Evolutionary conservation across 1,284 basidiomycete genomes (phyloP).

Genomic region (Cryptococcus deneoformans): DNA sequence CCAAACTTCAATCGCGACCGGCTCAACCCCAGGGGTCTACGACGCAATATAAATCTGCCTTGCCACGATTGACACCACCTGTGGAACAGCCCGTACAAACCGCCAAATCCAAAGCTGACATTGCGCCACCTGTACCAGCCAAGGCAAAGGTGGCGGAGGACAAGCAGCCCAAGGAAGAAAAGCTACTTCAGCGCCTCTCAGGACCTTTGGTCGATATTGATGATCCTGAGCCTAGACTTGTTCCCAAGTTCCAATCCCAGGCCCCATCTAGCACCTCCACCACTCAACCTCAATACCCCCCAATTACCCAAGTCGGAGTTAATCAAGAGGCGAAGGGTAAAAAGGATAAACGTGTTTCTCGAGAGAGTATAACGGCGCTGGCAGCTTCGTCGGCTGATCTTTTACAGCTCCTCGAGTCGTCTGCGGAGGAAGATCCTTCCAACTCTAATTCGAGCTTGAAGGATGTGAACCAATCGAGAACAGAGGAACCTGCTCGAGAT

Average conservation of each 20-base stretch:
- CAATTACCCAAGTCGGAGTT: neutral
- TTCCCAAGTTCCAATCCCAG: too few relatives aligned
- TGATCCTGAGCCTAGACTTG: neutral
- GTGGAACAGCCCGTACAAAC: too few relatives aligned
- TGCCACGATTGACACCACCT: too few relatives aligned
- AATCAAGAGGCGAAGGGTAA: neutral
- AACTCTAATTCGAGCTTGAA: neutral
- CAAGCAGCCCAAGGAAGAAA: neutral
- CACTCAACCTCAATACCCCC: neutral
- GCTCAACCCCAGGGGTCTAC: too few relatives aligned
- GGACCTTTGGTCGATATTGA: constrained; percentile 32
- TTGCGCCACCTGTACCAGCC: too few relatives aligned
- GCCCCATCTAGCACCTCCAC: too few relatives aligned
- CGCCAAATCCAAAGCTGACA: too few relatives aligned
- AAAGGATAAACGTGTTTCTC: neutral
- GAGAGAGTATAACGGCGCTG: constrained; percentile 11
- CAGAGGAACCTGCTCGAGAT: too few relatives aligned
- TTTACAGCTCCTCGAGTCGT: constrained; percentile 28
- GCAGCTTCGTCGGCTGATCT: constrained; percentile 28
- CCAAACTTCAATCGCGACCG: too few relatives aligned
- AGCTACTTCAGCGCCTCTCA: constrained; percentile 3
- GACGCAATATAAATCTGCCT: too few relatives aligned
- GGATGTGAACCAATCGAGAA: too few relatives aligned
- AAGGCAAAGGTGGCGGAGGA: too few relatives aligned
- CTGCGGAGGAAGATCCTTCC: neutral